Base-by-base conservation (phyloP, 257 asterid species). In the Verbascum thapsus region DNA sequence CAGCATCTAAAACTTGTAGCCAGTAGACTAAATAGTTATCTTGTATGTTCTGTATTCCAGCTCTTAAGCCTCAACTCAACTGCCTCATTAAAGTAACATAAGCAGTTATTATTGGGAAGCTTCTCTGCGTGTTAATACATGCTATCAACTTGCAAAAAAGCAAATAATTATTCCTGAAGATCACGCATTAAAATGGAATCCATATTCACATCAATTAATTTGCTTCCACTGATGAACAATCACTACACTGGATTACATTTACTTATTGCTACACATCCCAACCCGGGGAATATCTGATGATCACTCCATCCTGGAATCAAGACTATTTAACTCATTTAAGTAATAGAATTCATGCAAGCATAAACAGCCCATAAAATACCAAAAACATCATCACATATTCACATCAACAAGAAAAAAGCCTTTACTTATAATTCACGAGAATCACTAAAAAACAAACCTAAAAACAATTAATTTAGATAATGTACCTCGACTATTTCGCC, bases 401-500 rank as follows among this genome's bases (percentile, higher is more conserved):
- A 17, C 58, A 52, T 49, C 45, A 52, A 58, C 43, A 35, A 26
- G 17, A 13, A 32, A 47, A 12, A 3, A 45, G 17, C 30, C 37
- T 10, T 13, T 48, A 43, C 13, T 23, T 54, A 37, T 38, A 43
- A 48, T 12, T 22, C 48, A 55, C 16, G n/a, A 22, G 11, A 15
- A 37, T 26, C 32, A 2, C 32, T 26, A 63, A 37, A 16, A 11
- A 47, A 15, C 3, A 45, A 41, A 17, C 2, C 0, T 54, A 7
- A 67, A 51, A 41, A 23, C 44, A 47, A 23, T 23, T 47, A 69
- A 51, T 45, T 38, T 1, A 51, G 8, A 70, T 69, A 73, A 72
- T 73, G 73, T 80, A 88, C 99, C 96, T 94, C 97, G 42, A 74
- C 83, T 66, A 66, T 76, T 63, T 88, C 96, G 6, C 82, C 90